Conservation (phyloP, 2,329 filamentous ascomycete species). For the Claviceps fusiformis region DNA sequence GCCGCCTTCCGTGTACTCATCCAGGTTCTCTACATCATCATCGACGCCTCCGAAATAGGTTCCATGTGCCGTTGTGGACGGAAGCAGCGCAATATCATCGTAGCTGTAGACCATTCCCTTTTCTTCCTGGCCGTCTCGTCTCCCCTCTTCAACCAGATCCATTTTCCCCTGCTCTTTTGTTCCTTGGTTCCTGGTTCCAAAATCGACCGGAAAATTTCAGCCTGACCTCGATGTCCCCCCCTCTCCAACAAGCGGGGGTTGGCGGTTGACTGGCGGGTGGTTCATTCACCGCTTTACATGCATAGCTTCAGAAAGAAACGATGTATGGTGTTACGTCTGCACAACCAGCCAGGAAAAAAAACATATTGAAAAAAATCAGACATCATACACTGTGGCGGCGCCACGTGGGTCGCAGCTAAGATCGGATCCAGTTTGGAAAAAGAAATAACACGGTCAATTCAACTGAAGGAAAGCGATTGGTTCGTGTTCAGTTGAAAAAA, state of each 20-base stretch:
- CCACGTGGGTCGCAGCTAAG: neutral
- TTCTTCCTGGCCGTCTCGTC: neutral
- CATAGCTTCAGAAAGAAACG: neutral
- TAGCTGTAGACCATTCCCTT: constrained; percentile 1
- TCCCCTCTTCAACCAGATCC: neutral
- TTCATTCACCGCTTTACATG: neutral
- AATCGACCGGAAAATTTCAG: too few relatives aligned
- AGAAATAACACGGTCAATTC: neutral
- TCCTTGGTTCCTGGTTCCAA: neutral
- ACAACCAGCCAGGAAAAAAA: too few relatives aligned
- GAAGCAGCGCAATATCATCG: neutral
- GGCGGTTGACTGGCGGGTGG: neutral
- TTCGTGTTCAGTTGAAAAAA: too few relatives aligned
- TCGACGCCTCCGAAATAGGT: constrained; percentile 2
- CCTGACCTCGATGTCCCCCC: too few relatives aligned
- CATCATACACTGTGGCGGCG: neutral
- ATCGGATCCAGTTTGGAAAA: neutral
- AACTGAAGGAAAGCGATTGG: too few relatives aligned
- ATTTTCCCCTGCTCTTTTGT: neutral
- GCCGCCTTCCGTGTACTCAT: constrained; percentile 22
- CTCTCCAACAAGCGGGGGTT: neutral
- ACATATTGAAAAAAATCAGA: neutral
- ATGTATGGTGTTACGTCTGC: neutral
- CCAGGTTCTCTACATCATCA: constrained; percentile 9
- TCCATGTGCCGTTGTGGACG: constrained; percentile 1